Evolutionary conservation across 2,329 filamentous ascomycete species (phyloP).

Genomic region (Apiospora kogelbergensis): DNA sequence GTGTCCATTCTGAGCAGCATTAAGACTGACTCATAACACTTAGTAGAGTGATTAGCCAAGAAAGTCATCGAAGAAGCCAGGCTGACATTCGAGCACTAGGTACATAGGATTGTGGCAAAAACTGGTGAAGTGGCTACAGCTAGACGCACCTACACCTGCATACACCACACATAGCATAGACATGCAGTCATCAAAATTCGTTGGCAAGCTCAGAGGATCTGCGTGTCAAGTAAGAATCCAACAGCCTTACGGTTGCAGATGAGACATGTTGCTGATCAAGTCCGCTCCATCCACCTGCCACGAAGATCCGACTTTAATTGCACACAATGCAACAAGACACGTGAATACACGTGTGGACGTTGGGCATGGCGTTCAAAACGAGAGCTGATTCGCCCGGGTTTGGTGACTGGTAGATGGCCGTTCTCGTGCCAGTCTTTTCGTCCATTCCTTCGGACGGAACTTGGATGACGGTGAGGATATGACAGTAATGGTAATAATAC

Average conservation of each 20-base stretch:
- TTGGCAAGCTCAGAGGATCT: not conserved
- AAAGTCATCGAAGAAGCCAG: not conserved
- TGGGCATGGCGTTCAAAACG: not conserved
- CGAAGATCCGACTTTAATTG: not conserved
- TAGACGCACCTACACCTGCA: not conserved
- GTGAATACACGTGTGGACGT: not conserved
- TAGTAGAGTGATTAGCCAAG: not conserved
- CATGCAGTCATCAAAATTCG: not conserved
- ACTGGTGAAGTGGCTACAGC: not conserved
- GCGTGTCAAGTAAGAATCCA: not conserved
- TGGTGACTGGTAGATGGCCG: not conserved
- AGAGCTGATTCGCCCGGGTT: not conserved
- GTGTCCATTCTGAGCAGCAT: not conserved
- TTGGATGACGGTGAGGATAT: not conserved
- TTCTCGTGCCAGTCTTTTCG: too few species aligned
- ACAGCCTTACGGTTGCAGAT: conserved; percentile 3
- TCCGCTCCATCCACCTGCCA: not conserved
- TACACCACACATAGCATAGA: too few species aligned
- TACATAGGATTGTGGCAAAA: not conserved
- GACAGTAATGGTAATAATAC: not conserved
- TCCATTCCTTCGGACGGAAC: not conserved
- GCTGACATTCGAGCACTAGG: not conserved
- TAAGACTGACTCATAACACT: not conserved
- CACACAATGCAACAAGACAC: not conserved
- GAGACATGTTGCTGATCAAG: not conserved